Evolutionary conservation across 208 protist genomes (phyloP), one percentile per base, ranked within the genome.

Genomic region (Trypanosoma brucei): DNA sequence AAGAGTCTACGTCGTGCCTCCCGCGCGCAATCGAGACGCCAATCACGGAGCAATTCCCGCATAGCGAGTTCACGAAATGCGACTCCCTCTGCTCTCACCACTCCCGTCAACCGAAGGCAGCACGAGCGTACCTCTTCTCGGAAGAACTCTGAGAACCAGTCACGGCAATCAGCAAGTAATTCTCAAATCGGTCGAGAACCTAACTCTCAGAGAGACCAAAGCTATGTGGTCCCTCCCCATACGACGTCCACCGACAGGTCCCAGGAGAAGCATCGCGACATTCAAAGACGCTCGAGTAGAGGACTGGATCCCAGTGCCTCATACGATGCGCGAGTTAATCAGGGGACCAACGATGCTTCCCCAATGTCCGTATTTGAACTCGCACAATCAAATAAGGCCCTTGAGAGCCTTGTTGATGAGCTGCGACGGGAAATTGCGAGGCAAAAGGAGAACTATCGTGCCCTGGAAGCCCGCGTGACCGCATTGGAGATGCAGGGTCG

Each of bases 1-100:
- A 89, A 85, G 60, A 91, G 83, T 72, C 73, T 89, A 48, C 72
- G 79, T 42, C 84, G 81, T 48, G 82, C 82, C 77, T 91, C 84
- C 8, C 79, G 80, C 9, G 85, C 83, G 34, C 83, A 91, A 63
- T 92, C 84, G n/a, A 72, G 81, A 34, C 83, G 84, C 53, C 78
- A 81, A 65, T 91, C 84, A 30, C 73, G 77, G 11, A 68, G 56
- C 14, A 55, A 66, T 42, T 83, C 73, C 31, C 39, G 38, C 35
- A 54, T 48, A 31, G 34, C 56, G 8, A 13, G 37, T 5, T 76
- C 78, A 35, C 74, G 67, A 31, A 69, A 68, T 30, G 57, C 45
- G 13, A 63, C 48, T 44, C 42, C 49, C 34, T 53, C 59, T 42
- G 57, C 33, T 11, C 37, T 40, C 37, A 13, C 42, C 30, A 38